A percentile compares a stretch with the other conserved stretches of the same genome.
These are phyloP conservation scores for Scedosporium apiospermum DNA, from an alignment of 2,329 filamentous ascomycete genomes.

Conservation along the genomic window DNA sequence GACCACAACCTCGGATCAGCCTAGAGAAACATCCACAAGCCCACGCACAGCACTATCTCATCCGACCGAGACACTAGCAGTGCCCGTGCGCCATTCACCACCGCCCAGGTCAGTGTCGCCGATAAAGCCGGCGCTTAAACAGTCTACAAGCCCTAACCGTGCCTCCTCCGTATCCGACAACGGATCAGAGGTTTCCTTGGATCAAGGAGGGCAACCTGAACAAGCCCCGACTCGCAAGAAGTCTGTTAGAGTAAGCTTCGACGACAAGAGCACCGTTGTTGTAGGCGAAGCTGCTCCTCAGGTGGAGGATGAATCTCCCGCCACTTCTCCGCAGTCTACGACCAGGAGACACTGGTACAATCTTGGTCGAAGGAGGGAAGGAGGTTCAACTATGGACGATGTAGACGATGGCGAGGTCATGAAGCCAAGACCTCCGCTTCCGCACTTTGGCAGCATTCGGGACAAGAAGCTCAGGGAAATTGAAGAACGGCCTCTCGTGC, in stretches of 20 bases:
- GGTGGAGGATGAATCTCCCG: conserved; percentile 28
- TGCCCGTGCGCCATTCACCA: conserved; percentile 27
- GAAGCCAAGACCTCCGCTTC: conserved; percentile 64
- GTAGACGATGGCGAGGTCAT: conserved; percentile 58
- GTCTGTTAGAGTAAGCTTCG: conserved; percentile 67
- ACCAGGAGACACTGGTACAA: conserved; percentile 39
- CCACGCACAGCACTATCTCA: neutral
- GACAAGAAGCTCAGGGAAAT: conserved; percentile 46
- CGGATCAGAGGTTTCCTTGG: conserved; percentile 31
- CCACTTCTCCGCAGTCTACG: conserved; percentile 24
- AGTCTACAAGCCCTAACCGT: conserved; percentile 40
- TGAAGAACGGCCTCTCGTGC: conserved; percentile 48
- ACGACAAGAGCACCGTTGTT: conserved; percentile 51
- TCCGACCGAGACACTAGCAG: neutral
- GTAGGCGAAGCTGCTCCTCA: conserved; percentile 36
- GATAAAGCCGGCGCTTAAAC: conserved; percentile 68
- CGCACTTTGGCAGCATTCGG: conserved; percentile 65
- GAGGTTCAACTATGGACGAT: conserved; percentile 18
- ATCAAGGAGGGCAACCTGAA: neutral
- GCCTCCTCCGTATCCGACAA: conserved; percentile 41
- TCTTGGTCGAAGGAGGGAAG: conserved; percentile 20
- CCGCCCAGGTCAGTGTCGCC: conserved; percentile 64
- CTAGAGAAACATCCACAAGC: neutral
- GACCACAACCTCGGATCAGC: neutral
- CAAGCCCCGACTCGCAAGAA: conserved; percentile 42